Evolutionary conservation across 768 basidiomycete species (phyloP).

Genomic region (Sarcodon aspratus): DNA sequence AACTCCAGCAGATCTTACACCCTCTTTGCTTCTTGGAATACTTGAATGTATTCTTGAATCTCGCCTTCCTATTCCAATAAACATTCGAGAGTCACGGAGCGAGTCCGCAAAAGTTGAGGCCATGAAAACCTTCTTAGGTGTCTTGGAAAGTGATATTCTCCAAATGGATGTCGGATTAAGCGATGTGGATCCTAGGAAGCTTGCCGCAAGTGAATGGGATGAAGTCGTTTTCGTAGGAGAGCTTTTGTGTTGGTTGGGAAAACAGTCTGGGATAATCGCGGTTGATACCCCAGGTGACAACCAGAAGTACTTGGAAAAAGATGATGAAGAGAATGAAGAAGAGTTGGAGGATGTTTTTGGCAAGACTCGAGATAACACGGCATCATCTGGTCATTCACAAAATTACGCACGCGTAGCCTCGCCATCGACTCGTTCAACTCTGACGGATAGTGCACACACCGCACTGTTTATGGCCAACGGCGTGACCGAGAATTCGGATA

Average conservation of each 20-base stretch:
- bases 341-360: neutral
- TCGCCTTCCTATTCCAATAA: constrained; percentile 36
- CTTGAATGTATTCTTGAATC: constrained; percentile 48
- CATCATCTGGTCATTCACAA: neutral
- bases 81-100: constrained; percentile 24
- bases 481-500: constrained; percentile 18
- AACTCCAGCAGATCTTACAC: constrained; percentile 45
- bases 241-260: constrained; percentile 61
- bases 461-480: constrained; percentile 12
- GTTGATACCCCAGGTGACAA: neutral
- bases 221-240: constrained; percentile 58
- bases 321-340: neutral
- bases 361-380: neutral
- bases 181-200: constrained; percentile 48
- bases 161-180: constrained; percentile 50
- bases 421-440: constrained; percentile 18
- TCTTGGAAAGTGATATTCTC: constrained; percentile 57
- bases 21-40: constrained; percentile 58
- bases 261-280: constrained; percentile 24
- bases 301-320: neutral
- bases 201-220: constrained; percentile 54
- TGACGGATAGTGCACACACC: constrained; percentile 15
- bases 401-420: constrained; percentile 16
- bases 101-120: constrained; percentile 38
- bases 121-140: constrained; percentile 68